These are phyloP conservation scores for Perkinsus marinus DNA, from an alignment of 169 alveolate genomes.

Conservation along the genomic window DNA sequence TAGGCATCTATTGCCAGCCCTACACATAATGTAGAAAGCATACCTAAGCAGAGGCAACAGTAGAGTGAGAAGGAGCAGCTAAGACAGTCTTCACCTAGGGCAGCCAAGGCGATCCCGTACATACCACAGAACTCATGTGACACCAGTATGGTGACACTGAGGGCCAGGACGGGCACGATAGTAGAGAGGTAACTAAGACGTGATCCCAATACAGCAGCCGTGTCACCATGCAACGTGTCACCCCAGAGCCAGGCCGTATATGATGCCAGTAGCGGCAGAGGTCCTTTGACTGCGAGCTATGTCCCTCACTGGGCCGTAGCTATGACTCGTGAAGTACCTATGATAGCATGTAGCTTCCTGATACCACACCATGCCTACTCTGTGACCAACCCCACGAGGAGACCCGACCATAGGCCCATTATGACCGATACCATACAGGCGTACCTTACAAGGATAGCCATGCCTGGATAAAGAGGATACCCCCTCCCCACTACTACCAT, in stretches of 20 bases:
- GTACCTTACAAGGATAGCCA: too few species aligned
- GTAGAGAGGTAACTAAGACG: slow-evolving; percentile 21
- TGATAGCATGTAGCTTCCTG: too few species aligned
- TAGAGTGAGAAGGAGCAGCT: too few species aligned
- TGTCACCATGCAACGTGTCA: slow-evolving; percentile 19
- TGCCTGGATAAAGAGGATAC: too few species aligned
- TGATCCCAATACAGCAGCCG: slow-evolving; percentile 20
- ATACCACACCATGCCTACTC: too few species aligned
- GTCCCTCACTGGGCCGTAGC: slow-evolving; percentile 53
- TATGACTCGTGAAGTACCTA: slow-evolving; percentile 54
- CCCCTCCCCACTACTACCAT: too few species aligned
- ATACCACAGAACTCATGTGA: slow-evolving; percentile 44
- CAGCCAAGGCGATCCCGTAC: slow-evolving; percentile 62
- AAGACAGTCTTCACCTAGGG: slow-evolving; percentile 51
- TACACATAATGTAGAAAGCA: slow-evolving; percentile 52
- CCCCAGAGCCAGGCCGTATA: slow-evolving; percentile 54
- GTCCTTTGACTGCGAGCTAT: slow-evolving; percentile 51
- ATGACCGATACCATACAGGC: too few species aligned
- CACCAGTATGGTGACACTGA: slow-evolving; percentile 42
- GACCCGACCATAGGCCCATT: too few species aligned
- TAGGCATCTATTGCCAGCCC: slow-evolving; percentile 59
- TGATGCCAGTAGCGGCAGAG: slow-evolving; percentile 58
- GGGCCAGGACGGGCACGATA: slow-evolving; percentile 43
- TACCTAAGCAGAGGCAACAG: slow-evolving; percentile 55
- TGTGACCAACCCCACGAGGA: too few species aligned